Percentiles rank a stretch among this genome's conserved stretches.
phyloP scores from a whole-genome alignment of 192 early-diverging fungal genomes.

The Backusella liffmaniae region DNA sequence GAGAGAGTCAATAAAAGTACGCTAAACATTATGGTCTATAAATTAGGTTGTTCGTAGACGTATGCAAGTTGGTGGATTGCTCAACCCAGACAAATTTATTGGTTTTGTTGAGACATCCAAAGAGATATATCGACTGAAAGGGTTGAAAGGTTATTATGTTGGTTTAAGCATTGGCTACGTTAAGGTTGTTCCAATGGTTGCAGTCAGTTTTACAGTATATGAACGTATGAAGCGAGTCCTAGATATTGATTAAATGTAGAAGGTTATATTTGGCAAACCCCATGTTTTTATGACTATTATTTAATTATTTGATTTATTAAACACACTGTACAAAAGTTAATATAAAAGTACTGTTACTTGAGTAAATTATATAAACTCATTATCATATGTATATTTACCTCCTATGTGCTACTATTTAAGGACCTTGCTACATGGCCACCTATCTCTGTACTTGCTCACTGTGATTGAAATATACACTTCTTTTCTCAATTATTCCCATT shows the following conservation, averaged over 20 bases:
- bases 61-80: slow-evolving; percentile 78
- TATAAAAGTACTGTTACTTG: no score
- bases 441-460: no score
- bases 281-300: no score
- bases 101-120: slow-evolving; percentile 56
- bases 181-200: slow-evolving; percentile 94
- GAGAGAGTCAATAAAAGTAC: background rate
- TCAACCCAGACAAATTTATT: slow-evolving; percentile 48
- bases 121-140: slow-evolving; percentile 65
- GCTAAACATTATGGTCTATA: background rate
- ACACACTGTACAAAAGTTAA: no score
- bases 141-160: slow-evolving; percentile 88
- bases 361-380: no score
- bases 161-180: slow-evolving; percentile 95
- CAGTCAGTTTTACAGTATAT: slow-evolving; percentile 87
- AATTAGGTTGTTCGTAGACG: slow-evolving; percentile 70
- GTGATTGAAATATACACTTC: no score
- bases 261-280: no score
- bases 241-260: slow-evolving; percentile 42
- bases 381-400: no score
- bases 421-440: no score
- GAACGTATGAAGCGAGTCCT: slow-evolving; percentile 70
- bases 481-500: no score
- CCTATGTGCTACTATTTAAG: no score
- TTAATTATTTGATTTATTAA: no score